Conservation (phyloP, 2,329 filamentous ascomycete genomes). For the Dactylellina cionopaga region DNA sequence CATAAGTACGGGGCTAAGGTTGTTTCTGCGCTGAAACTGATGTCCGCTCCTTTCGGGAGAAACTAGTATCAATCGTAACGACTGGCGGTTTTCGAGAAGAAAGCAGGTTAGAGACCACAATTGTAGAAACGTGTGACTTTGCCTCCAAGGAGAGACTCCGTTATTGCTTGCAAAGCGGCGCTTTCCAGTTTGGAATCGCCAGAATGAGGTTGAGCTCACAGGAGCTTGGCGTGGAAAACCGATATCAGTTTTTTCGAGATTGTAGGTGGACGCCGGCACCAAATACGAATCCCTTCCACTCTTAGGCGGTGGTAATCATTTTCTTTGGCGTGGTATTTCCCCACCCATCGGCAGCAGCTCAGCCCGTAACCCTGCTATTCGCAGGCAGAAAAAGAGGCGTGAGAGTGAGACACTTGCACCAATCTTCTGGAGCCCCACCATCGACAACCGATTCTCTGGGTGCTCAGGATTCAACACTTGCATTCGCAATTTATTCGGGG, state of each 20-base stretch:
- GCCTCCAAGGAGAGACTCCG: not conserved
- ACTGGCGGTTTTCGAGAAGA: slow-evolving; percentile 29
- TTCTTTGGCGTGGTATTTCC: slow-evolving; percentile 22
- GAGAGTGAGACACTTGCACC: slow-evolving; percentile 47
- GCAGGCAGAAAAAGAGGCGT: slow-evolving; percentile 18
- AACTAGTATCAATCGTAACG: slow-evolving; percentile 39
- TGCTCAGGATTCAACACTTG: slow-evolving; percentile 16
- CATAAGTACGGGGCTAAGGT: slow-evolving; percentile 51
- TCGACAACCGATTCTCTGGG: slow-evolving; percentile 32
- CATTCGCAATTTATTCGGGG: slow-evolving; percentile 18
- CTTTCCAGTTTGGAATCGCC: too few relatives aligned
- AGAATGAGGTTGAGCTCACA: too few relatives aligned
- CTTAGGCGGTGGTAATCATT: slow-evolving; percentile 16
- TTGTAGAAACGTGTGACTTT: slow-evolving; percentile 13
- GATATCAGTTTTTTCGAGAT: slow-evolving; percentile 33
- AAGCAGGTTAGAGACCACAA: too few relatives aligned
- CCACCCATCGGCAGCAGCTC: slow-evolving; percentile 33
- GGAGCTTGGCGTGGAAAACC: slow-evolving; percentile 9
- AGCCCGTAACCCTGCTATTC: slow-evolving; percentile 38
- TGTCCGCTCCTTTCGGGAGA: slow-evolving; percentile 41
- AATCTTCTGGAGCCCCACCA: slow-evolving; percentile 39
- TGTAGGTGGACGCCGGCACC: slow-evolving; percentile 5
- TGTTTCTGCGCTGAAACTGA: slow-evolving; percentile 52
- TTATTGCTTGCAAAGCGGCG: slow-evolving; percentile 7
- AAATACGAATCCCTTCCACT: slow-evolving; percentile 14